Conservation (phyloP, 2,329 filamentous ascomycete genomes). For the Pestalotiopsis sp. region DNA sequence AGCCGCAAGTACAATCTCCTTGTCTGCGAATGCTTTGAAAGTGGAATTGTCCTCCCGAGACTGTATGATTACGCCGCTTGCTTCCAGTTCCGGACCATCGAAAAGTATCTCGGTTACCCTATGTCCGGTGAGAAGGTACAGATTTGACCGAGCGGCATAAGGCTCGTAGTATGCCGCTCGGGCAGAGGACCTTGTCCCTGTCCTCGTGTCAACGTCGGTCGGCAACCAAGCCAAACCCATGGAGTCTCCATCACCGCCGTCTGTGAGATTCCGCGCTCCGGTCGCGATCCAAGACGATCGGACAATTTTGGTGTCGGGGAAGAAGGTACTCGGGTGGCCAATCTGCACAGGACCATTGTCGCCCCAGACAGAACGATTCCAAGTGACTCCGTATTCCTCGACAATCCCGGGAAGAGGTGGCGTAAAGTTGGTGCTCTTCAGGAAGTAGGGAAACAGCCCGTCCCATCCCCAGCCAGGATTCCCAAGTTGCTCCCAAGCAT, state of each 20-base stretch:
- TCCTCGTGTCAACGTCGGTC: slow-evolving; percentile 1
- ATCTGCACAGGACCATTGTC: slow-evolving; percentile 8
- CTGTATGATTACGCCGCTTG: slow-evolving; percentile 1
- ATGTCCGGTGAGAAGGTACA: slow-evolving; percentile 9
- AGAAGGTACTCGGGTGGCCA: slow-evolving; percentile 6
- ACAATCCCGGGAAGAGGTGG: slow-evolving; percentile 4
- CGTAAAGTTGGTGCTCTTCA: slow-evolving; percentile 20
- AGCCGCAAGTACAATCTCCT: slow-evolving; percentile 27
- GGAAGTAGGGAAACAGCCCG: slow-evolving; percentile 30
- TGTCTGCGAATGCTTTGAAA: slow-evolving; percentile 13
- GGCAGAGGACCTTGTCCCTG: slow-evolving; percentile 7
- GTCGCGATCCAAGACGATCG: neutral
- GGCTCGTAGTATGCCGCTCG: slow-evolving; percentile 13
- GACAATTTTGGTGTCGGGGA: slow-evolving; percentile 6
- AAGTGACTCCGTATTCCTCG: slow-evolving; percentile 13
- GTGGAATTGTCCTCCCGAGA: slow-evolving; percentile 1
- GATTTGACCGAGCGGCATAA: neutral
- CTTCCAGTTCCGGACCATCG: neutral
- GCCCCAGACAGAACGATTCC: neutral
- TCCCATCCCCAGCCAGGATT: slow-evolving; percentile 39
- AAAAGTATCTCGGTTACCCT: slow-evolving; percentile 3
- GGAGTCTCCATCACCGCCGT: neutral
- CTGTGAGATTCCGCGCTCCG: neutral
- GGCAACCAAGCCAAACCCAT: neutral
- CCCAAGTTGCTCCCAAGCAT: slow-evolving; percentile 37